Percentiles rank a stretch among this genome's conserved stretches.
phyloP scores from a whole-genome alignment of 345 rosid genomes.

The Citrus australasica region DNA sequence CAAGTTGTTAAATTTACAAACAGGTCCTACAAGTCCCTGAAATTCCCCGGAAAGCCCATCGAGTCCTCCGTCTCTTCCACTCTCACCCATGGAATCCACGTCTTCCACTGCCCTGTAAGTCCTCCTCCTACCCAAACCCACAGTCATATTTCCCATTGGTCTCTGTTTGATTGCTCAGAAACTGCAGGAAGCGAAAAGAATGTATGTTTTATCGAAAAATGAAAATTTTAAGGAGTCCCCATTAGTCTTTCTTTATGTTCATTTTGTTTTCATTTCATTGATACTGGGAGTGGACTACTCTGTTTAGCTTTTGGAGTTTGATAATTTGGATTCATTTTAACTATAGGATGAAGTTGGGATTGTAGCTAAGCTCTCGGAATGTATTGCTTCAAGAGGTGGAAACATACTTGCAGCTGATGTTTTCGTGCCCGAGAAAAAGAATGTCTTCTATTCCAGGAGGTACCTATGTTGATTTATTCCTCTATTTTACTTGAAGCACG shows the following conservation, averaged over 20 bases:
- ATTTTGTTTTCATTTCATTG: not conserved
- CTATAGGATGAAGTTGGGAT: slow-evolving; percentile 81
- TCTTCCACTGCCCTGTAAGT: slow-evolving; percentile 90
- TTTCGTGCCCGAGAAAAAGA: slow-evolving; percentile 74
- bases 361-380: slow-evolving; percentile 84
- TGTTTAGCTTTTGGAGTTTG: slow-evolving; percentile 6
- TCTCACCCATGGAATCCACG: slow-evolving; percentile 76
- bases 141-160: not conserved
- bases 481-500: not conserved
- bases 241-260: not conserved
- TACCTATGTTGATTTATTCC: slow-evolving; percentile 9
- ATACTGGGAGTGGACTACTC: not conserved
- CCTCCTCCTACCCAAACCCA: not conserved
- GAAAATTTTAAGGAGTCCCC: not conserved
- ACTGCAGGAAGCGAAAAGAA: not conserved
- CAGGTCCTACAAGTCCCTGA: slow-evolving; percentile 46
- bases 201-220: not conserved
- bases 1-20: slow-evolving; percentile 38
- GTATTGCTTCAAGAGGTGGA: slow-evolving; percentile 90
- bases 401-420: slow-evolving; percentile 91
- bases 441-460: slow-evolving; percentile 93
- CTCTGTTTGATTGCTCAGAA: slow-evolving; percentile 8
- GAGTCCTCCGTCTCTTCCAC: slow-evolving; percentile 43
- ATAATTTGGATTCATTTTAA: slow-evolving; percentile 3
- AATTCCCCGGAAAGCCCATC: slow-evolving; percentile 41